phyloP scores from a whole-genome alignment of 495 filamentous ascomycete genomes.

The Patellaria atrata region DNA sequence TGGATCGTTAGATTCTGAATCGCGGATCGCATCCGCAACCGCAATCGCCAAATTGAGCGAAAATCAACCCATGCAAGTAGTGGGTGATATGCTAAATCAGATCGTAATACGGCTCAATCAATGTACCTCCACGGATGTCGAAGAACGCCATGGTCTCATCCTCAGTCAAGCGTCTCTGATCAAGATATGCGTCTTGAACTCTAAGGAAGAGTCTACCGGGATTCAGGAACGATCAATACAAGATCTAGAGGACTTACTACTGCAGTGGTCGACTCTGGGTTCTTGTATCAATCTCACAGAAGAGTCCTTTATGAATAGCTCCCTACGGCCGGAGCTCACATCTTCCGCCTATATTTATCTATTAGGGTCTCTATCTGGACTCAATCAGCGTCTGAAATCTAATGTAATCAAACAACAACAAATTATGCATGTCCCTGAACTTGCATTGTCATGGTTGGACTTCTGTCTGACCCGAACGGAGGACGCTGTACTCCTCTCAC shows the following conservation, averaged over 20 bases:
- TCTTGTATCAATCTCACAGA: conserved; percentile 10
- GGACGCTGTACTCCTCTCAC: conserved; percentile 14
- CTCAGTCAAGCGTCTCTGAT: conserved; percentile 18
- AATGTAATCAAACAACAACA: conserved; percentile 4
- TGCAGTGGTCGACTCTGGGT: conserved; percentile 14
- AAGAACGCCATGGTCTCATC: conserved; percentile 24
- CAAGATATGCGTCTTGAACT: background rate
- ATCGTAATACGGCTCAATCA: conserved; percentile 10
- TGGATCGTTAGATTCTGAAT: conserved; percentile 55
- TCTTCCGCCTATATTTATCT: conserved; percentile 14
- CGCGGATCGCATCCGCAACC: conserved; percentile 54
- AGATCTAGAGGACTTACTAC: conserved; percentile 4
- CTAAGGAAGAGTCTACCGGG: background rate
- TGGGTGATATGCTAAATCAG: conserved; percentile 12
- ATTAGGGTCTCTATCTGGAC: conserved; percentile 8
- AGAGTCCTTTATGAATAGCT: conserved; percentile 16
- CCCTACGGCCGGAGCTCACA: conserved; percentile 19
- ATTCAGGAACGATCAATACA: background rate
- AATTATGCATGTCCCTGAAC: too few relatives aligned
- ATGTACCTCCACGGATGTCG: conserved; percentile 16
- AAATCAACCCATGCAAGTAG: background rate
- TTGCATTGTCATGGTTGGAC: too few relatives aligned
- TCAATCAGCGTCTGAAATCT: background rate
- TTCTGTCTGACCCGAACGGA: conserved; percentile 17
- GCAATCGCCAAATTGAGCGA: conserved; percentile 50